Percentiles rank a stretch among this genome's conserved stretches.
These are phyloP conservation scores for Claviceps pazoutovae DNA, from an alignment of 2,329 filamentous ascomycete genomes.

Conservation along the genomic window DNA sequence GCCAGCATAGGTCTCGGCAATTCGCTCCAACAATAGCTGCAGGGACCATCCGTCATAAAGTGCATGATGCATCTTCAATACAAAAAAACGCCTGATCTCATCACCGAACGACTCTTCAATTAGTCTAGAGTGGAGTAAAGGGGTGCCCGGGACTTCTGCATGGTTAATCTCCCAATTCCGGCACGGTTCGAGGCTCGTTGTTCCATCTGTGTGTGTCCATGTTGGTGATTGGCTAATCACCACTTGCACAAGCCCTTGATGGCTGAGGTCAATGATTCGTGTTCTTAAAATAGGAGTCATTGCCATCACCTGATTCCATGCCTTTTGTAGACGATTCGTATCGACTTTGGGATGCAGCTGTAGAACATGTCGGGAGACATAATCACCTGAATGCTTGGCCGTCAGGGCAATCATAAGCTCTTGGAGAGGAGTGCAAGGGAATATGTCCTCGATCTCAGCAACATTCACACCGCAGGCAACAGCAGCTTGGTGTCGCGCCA, in stretches of 20 bases:
- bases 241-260: constrained; percentile 9
- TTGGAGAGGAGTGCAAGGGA: constrained; percentile 29
- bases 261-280: constrained; percentile 6
- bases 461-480: constrained; percentile 2
- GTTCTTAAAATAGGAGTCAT: constrained; percentile 8
- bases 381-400: constrained; percentile 6
- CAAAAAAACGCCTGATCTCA: not conserved
- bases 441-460: constrained; percentile 19
- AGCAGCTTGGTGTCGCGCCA: not conserved
- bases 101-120: not conserved
- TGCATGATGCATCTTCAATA: constrained; percentile 22
- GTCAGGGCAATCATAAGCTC: constrained; percentile 24
- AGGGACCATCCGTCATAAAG: constrained; percentile 41
- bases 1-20: constrained; percentile 7
- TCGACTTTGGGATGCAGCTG: constrained; percentile 7
- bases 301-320: constrained; percentile 9
- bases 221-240: constrained; percentile 3
- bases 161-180: not conserved
- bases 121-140: constrained; percentile 6
- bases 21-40: constrained; percentile 17
- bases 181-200: not conserved
- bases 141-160: constrained; percentile 7
- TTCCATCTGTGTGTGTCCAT: constrained; percentile 1
- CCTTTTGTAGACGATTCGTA: constrained; percentile 2
- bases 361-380: constrained; percentile 8